phyloP scores from a whole-genome alignment of 2,329 filamentous ascomycete species.

The Fusarium bulbicola region DNA sequence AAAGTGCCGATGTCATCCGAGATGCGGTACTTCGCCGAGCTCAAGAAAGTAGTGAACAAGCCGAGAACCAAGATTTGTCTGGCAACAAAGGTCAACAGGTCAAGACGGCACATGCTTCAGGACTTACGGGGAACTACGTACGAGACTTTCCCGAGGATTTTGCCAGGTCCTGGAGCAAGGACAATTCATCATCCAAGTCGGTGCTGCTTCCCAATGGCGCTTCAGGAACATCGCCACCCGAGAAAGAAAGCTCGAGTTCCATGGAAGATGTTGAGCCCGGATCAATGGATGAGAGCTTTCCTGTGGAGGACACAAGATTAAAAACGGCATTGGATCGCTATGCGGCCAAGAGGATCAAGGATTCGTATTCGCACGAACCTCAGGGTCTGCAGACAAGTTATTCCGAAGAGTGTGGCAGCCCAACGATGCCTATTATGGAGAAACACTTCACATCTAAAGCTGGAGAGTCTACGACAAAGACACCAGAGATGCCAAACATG shows the following conservation, averaged over 20 bases:
- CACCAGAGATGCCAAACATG: not conserved
- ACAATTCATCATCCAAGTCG: conserved; percentile 40
- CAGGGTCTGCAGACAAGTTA: conserved; percentile 61
- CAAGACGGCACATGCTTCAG: not conserved
- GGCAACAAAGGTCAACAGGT: not conserved
- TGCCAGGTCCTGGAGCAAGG: conserved; percentile 51
- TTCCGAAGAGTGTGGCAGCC: conserved; percentile 51
- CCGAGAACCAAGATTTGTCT: conserved; percentile 17
- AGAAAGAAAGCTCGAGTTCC: not conserved
- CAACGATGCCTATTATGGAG: conserved; percentile 48
- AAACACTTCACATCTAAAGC: conserved; percentile 43
- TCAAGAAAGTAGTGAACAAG: conserved; percentile 28
- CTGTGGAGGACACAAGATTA: conserved; percentile 36
- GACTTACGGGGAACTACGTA: conserved; percentile 58
- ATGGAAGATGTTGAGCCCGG: conserved; percentile 44
- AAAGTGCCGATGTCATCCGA: conserved; percentile 47
- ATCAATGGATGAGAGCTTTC: conserved; percentile 56
- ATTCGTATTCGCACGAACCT: conserved; percentile 55
- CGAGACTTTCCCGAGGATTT: conserved; percentile 65
- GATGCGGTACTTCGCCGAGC: conserved; percentile 44
- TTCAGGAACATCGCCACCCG: not conserved
- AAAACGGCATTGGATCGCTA: conserved; percentile 46
- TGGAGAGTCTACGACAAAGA: not conserved
- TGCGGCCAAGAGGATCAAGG: conserved; percentile 30
- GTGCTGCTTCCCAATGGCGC: conserved; percentile 37